Evolutionary conservation across 2,329 filamentous ascomycete genomes (phyloP), one percentile per base, ranked within the genome.

Genomic region (Zymoseptoria brevis): DNA sequence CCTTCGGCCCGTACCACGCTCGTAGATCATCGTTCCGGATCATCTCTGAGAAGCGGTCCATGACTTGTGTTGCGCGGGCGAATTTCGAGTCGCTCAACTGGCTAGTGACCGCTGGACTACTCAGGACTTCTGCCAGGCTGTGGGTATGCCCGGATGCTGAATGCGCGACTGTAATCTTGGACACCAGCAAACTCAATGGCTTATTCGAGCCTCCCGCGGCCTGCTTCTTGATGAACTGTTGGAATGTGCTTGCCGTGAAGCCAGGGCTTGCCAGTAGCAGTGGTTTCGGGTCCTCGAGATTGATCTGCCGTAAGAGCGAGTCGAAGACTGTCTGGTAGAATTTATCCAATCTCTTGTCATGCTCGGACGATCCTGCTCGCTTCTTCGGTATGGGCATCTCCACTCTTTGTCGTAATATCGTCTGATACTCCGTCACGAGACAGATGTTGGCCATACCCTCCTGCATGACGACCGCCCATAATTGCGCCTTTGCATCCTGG

Each of bases 381-480:
- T 92, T 89, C 73, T 85, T 82, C 41, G 87, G 83, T 56, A 90
- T 81, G 24, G 80, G 75, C 64, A 82, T 80, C 73, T 91, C 87
- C 30, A 94, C 78, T 26, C 81, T 76, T 69, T 88, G 85, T 66
- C 89, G 87, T 58, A 91, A 75, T 26, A 93, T 81, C 3, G 89
- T 93, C 66, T 90, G 87, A 72, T 87, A 86, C 69, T 90, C 86
- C 2, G 88, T 92, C 57, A 94, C 88, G 21, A 92, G 80, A 73
- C 89, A 93, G 64, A 94, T 88, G 72, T 92, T 90, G 59, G 90
- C 88, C 16, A 89, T 74, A 1, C 89, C 88, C 69, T 97, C 93
- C 68, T 96, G 89, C 88, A 99, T 93, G 22, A 97, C 89, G 0
- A 97, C 87, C 0, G 94, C 93, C 57, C 91, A 90, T 19, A 96